Evolutionary conservation across 768 basidiomycete species (phyloP), one percentile per base, ranked within the genome.

Genomic region (Leucocoprinus birnbaumii): DNA sequence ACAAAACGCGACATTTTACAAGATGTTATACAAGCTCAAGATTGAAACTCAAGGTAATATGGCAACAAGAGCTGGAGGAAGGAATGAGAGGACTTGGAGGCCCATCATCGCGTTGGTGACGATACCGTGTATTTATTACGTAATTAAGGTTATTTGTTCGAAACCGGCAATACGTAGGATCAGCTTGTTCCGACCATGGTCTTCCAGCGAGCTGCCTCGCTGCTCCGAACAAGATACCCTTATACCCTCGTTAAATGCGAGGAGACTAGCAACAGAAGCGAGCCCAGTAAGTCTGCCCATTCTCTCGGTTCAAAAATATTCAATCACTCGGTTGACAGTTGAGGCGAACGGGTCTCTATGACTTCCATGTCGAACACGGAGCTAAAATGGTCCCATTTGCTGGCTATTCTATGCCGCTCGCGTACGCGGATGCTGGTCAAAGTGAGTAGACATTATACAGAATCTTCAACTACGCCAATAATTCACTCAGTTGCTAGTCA

Each of bases 331-430:
- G 48, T 31, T 51, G 16, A 34, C 53, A 79, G 74, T 63, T 80
- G 56, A 75, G 64, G 59, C 83, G 80, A 64, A 98, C 94, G 0
- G 82, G 83, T 0, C 76, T 98, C 3, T 93, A 95, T 63, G 91
- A 94, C 65, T 95, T 94, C 66, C 95, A 99, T 66, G 67, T 91
- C 44, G 67, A 84, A 58, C 77, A 89, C 68, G 86, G 80, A 16
- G 96, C 88, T 1, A 95, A 95, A 71, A 94, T 98, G 92, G 94
- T 97, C 0, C 87, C 92, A 0, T 99, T 98, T 69, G 97, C 93
- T 2, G 96, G 96, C 5, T 98, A 86, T 70, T 82, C 84, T 3
- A 99, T 99, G 96, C 97, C 96, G 0, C 76, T 99, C 42, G 69
- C 81, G 2, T 99, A 98, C 64, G 91, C 85, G 3, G 77, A 81